Evolutionary conservation across 106 monocot genomes (phyloP).

Genomic region (Dendrobium huoshanense): DNA sequence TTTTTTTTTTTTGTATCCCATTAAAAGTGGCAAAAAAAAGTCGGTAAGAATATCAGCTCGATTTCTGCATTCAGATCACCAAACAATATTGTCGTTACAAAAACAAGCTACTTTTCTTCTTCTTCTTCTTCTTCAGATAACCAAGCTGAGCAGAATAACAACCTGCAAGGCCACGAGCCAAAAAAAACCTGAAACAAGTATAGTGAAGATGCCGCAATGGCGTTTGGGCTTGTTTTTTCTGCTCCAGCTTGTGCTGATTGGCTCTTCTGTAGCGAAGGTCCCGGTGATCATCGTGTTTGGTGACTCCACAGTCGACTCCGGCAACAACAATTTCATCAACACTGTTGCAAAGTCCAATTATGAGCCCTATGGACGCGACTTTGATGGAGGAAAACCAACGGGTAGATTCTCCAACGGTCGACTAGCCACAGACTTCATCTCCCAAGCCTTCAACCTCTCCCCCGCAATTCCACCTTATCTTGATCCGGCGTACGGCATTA

Average conservation of each 20-base stretch:
- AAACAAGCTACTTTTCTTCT: not conserved
- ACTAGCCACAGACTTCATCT: conserved; percentile 49
- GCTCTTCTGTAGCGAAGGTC: not conserved
- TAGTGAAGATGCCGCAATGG: not conserved
- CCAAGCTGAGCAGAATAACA: not conserved
- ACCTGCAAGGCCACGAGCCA: not conserved
- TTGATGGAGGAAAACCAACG: conserved; percentile 30
- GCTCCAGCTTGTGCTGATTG: not conserved
- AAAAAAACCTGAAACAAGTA: not conserved
- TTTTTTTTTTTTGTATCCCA: no score
- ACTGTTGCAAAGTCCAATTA: conserved; percentile 45
- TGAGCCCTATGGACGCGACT: conserved; percentile 52
- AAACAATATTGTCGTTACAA: not conserved
- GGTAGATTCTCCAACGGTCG: conserved; percentile 68
- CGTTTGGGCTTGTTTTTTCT: not conserved
- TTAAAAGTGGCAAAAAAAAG: not conserved
- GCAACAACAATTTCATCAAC: conserved; percentile 52
- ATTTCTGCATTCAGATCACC: not conserved
- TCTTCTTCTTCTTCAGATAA: not conserved
- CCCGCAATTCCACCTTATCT: conserved; percentile 45
- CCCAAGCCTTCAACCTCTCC: conserved; percentile 45
- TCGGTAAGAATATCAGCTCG: not conserved
- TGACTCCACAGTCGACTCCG: conserved; percentile 51
- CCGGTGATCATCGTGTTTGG: conserved; percentile 48
- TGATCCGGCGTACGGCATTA: conserved; percentile 27